Evolutionary conservation across 805 yeast genomes (phyloP).

Genomic region (Starmerella asiatica): DNA sequence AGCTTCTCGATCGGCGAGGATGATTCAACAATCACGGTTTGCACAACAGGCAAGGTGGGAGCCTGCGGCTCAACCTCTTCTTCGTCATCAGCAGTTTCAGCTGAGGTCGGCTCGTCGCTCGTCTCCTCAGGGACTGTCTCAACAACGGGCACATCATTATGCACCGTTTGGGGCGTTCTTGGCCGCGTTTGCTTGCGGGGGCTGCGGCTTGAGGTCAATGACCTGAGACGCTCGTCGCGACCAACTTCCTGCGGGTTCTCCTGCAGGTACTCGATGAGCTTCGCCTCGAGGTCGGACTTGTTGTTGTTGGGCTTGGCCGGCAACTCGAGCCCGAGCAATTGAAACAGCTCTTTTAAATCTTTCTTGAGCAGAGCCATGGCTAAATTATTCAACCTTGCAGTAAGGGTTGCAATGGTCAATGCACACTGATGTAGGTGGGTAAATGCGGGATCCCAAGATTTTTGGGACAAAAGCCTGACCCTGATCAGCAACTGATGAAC

Average conservation of each 20-base stretch:
- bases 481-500: too few species aligned
- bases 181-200: background rate
- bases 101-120: background rate
- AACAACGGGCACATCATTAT: constrained; percentile 1
- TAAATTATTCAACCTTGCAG: too few species aligned
- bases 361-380: constrained; percentile 5
- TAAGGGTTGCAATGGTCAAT: too few species aligned
- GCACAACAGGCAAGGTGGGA: background rate
- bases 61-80: background rate
- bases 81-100: background rate
- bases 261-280: constrained; percentile 2
- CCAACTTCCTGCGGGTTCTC: constrained; percentile 2
- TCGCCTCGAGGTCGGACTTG: constrained; percentile 7
- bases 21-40: background rate
- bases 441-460: too few species aligned
- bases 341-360: constrained; percentile 7
- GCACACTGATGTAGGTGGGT: too few species aligned
- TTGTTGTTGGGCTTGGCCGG: constrained; percentile 3
- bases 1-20: background rate
- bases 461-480: too few species aligned
- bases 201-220: background rate
- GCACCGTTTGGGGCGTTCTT: background rate
- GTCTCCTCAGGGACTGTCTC: background rate
- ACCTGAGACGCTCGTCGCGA: constrained; percentile 1
- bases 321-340: constrained; percentile 1